Conservation (phyloP, 192 early-diverging fungal species). For the Obelidium mucronatum region DNA sequence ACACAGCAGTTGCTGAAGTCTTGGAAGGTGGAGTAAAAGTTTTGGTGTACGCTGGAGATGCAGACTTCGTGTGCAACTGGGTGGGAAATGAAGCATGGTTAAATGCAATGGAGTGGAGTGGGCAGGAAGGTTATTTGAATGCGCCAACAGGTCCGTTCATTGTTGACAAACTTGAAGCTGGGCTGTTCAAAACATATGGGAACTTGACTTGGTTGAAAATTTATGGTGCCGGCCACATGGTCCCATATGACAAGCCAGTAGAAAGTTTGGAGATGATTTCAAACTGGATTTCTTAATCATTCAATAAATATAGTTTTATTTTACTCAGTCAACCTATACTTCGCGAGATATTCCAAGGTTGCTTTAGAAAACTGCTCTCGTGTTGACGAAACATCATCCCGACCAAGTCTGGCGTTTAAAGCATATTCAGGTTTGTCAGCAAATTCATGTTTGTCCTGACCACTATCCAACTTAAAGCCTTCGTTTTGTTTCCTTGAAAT, state of each 20-base stretch:
- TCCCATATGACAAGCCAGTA: constrained; percentile 30
- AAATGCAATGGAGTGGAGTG: constrained; percentile 36
- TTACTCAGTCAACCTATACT: constrained; percentile 11
- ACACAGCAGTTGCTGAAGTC: constrained; percentile 38
- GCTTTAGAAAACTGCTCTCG: constrained; percentile 19
- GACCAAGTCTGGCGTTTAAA: not conserved
- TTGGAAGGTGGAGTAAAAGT: constrained; percentile 49
- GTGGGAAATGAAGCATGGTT: constrained; percentile 36
- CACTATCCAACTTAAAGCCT: not conserved
- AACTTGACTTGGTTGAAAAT: constrained; percentile 27
- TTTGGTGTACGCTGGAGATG: constrained; percentile 60
- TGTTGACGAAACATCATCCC: not conserved
- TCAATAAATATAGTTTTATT: constrained; percentile 5
- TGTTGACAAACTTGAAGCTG: constrained; percentile 1
- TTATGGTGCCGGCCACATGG: constrained; percentile 38
- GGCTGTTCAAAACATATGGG: constrained; percentile 12
- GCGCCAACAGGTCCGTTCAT: constrained; percentile 22
- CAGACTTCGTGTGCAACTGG: constrained; percentile 49
- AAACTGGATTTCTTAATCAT: constrained; percentile 16
- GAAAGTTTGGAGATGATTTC: constrained; percentile 16
- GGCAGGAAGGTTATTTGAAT: constrained; percentile 10
- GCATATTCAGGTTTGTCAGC: too few species aligned
- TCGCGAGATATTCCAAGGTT: constrained; percentile 19
- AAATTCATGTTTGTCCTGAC: too few species aligned
- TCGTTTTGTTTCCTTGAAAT: not conserved